A percentile compares a stretch with the other conserved stretches of the same genome.
These are phyloP conservation scores for Rhynchospora tenuis DNA, from an alignment of 176 grass and related monocot species.

Conservation along the genomic window DNA sequence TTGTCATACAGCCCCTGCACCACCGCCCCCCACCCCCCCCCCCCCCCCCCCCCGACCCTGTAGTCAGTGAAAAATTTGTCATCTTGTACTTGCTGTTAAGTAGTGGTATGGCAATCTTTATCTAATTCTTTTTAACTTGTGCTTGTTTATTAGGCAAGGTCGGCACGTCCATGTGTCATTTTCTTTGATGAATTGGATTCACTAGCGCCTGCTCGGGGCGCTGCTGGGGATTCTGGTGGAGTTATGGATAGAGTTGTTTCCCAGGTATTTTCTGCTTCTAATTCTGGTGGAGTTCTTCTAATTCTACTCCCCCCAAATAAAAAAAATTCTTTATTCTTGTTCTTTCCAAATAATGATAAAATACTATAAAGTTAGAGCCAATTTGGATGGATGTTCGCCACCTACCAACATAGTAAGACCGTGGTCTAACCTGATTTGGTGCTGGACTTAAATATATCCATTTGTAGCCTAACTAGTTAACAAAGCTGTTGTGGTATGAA, in stretches of 20 bases:
- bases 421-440: not conserved
- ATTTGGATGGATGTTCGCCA: not conserved
- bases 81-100: not conserved
- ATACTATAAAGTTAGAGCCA: not conserved
- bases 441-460: not conserved
- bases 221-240: constrained; percentile 84
- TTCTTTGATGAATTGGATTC: constrained; percentile 99
- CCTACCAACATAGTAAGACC: not conserved
- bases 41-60: no score
- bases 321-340: not conserved
- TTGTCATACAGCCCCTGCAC: no score
- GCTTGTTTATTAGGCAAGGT: constrained; percentile 56
- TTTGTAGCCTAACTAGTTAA: not conserved
- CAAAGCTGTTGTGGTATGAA: not conserved
- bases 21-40: no score
- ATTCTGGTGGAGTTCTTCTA: not conserved
- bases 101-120: not conserved
- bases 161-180: constrained; percentile 88
- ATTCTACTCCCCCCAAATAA: no score
- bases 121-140: not conserved
- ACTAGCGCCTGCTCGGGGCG: constrained; percentile 83
- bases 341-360: not conserved
- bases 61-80: not conserved
- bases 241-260: constrained; percentile 99
- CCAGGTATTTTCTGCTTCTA: constrained; percentile 41